Evolutionary conservation across 176 grass and related monocot species (phyloP), one percentile per base, ranked within the genome.

Genomic region (Lolium multiflorum): DNA sequence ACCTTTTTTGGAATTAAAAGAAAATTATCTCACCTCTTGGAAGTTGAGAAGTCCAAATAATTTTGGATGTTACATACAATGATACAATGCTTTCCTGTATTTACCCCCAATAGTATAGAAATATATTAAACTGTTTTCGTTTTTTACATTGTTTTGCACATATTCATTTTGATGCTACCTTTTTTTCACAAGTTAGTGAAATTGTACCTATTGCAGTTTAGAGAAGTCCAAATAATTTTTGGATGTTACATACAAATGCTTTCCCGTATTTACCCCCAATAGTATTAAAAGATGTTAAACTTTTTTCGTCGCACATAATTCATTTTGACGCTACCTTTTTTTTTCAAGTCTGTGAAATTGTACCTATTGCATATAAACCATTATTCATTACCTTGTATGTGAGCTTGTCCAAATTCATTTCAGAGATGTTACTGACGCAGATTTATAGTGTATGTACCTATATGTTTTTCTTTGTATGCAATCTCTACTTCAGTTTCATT

Each of bases 1-100:
- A 74, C 28, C 35, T 66, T 66, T 75, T 49, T 79, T 76, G 48
- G 54, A 64, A 35, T 62, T 38, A 58, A 20, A 78, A n/a, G 46
- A 44, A 25, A 26, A 74, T 31, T 66, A 66, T 66, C 13, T 31
- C 13, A 11, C 24, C 62, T 66, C 62, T 66, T 66, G 52, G 52
- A 1, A 56, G 52, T 18, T 56, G 25, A 35, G 62, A 64, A 64
- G 11, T 64, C 61, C 12, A 28, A 28, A 64, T 64, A 5, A 64
- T 64, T 28, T 64, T 64, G 61, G 24, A 64, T 25, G 61, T 64
- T 64, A 64, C 24, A 31, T 28, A 28, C 26, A 64, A n/a, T n/a
- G n/a, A n/a, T n/a, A n/a, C n/a, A 64, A 28, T 6, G 24, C 2
- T 31, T 25, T 64, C 24, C 4, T 64, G 61, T 64, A 64, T 64